Conservation (phyloP, 2,329 filamentous ascomycete species). For the Penicillium sp. region DNA sequence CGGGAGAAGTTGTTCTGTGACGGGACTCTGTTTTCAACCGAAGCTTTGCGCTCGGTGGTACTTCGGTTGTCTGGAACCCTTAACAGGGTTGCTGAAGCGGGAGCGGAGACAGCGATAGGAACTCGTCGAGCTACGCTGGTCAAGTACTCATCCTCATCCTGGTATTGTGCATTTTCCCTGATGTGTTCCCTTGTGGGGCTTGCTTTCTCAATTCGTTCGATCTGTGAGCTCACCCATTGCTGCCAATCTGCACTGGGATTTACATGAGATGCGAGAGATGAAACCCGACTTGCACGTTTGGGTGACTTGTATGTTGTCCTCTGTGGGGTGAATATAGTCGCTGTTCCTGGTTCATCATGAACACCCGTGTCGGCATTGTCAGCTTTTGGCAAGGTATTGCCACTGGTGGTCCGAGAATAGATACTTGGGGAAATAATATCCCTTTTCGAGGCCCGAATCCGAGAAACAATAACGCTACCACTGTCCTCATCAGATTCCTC, state of each 20-base stretch:
- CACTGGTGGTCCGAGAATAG: constrained; percentile 44
- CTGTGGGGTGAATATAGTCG: constrained; percentile 36
- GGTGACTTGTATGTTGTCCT: constrained; percentile 34
- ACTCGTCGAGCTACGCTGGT: constrained; percentile 10
- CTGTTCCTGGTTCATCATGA: constrained; percentile 34
- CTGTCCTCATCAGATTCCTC: constrained; percentile 21
- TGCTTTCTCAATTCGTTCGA: constrained; percentile 31
- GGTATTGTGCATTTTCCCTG: constrained; percentile 40
- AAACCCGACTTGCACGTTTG: constrained; percentile 14
- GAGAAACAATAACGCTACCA: constrained; percentile 20
- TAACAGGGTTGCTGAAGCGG: background rate
- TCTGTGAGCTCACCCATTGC: constrained; percentile 39
- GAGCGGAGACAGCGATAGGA: background rate
- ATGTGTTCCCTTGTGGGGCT: constrained; percentile 33
- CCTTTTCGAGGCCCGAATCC: constrained; percentile 1
- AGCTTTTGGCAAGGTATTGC: constrained; percentile 25
- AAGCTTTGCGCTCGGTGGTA: background rate
- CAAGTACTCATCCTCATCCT: constrained; percentile 25
- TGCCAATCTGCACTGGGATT: constrained; percentile 38
- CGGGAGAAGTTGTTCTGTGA: constrained; percentile 38
- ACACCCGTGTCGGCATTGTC: constrained; percentile 6
- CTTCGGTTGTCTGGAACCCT: background rate
- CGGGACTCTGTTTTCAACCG: constrained; percentile 4
- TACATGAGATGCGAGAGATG: constrained; percentile 1
- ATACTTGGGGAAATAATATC: constrained; percentile 39